Percentiles rank a stretch among this genome's conserved stretches.
Conservation (phyloP, 2,329 filamentous ascomycete genomes). For the Fusarium incarnatum region DNA sequence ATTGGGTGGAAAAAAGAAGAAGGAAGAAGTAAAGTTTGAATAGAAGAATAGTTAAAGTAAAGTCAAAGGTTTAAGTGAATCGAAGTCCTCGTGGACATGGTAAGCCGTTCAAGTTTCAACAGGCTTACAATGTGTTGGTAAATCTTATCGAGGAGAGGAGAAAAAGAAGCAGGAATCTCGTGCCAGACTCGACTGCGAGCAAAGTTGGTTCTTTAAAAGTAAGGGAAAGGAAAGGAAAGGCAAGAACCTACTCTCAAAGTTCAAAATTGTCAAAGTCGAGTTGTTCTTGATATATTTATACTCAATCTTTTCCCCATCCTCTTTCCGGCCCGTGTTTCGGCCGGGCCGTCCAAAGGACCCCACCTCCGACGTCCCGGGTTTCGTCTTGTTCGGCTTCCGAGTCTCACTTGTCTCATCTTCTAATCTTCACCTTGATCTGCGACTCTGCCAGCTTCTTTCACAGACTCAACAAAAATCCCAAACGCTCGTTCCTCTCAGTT, state of each 20-base stretch:
- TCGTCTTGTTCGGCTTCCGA: constrained; percentile 34
- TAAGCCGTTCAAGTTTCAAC: constrained; percentile 1
- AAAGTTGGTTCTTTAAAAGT: constrained; percentile 18
- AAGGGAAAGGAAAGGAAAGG: neutral
- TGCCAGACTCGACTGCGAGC: constrained; percentile 39
- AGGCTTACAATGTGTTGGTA: constrained; percentile 17
- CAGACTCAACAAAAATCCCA: neutral
- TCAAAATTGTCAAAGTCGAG: neutral
- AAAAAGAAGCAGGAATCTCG: constrained; percentile 26
- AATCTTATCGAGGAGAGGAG: constrained; percentile 11
- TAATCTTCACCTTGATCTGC: constrained; percentile 2
- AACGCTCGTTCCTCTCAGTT: neutral
- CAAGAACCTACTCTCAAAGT: constrained; percentile 22
- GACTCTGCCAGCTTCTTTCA: neutral
- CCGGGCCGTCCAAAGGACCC: constrained; percentile 16
- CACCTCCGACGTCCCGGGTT: constrained; percentile 37
- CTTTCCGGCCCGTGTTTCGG: constrained; percentile 34
- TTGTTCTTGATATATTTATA: constrained; percentile 1
- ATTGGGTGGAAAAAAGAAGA: constrained; percentile 20
- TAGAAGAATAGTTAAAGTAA: neutral
- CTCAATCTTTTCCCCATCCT: neutral
- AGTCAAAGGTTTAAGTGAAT: neutral
- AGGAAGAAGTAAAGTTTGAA: constrained; percentile 14
- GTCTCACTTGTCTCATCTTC: constrained; percentile 35
- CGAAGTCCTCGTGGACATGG: constrained; percentile 28